phyloP scores from a whole-genome alignment of 306 rosid species.

The Vicia faba region DNA sequence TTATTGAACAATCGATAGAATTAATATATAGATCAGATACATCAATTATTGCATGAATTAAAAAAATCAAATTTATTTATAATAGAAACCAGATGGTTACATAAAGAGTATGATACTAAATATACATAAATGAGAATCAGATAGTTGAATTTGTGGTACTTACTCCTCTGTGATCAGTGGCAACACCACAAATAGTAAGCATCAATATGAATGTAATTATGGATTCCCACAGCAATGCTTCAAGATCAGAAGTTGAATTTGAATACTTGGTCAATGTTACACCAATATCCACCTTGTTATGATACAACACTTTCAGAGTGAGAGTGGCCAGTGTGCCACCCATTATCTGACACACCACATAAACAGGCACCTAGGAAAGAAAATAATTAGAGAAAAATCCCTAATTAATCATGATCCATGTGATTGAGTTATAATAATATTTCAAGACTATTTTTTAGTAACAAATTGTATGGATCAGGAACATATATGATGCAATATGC shows the following conservation, averaged over 20 bases:
- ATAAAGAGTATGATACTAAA: background rate
- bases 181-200: slow-evolving; percentile 53
- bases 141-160: slow-evolving; percentile 29
- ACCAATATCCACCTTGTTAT: slow-evolving; percentile 39
- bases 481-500: background rate
- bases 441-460: background rate
- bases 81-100: background rate
- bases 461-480: background rate
- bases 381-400: background rate
- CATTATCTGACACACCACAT: slow-evolving; percentile 42
- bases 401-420: background rate
- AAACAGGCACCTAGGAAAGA: slow-evolving; percentile 42
- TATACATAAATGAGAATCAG: background rate
- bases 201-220: slow-evolving; percentile 42
- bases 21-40: too few relatives aligned
- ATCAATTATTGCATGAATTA: too few relatives aligned
- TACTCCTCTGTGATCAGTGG: slow-evolving; percentile 53
- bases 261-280: slow-evolving; percentile 34
- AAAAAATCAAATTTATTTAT: too few relatives aligned
- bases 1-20: too few relatives aligned
- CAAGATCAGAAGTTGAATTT: slow-evolving; percentile 40
- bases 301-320: slow-evolving; percentile 42
- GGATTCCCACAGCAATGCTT: slow-evolving; percentile 45
- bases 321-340: slow-evolving; percentile 41
- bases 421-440: background rate